phyloP scores from a whole-genome alignment of 345 rosid genomes.

The Melaleuca quinquenervia region DNA sequence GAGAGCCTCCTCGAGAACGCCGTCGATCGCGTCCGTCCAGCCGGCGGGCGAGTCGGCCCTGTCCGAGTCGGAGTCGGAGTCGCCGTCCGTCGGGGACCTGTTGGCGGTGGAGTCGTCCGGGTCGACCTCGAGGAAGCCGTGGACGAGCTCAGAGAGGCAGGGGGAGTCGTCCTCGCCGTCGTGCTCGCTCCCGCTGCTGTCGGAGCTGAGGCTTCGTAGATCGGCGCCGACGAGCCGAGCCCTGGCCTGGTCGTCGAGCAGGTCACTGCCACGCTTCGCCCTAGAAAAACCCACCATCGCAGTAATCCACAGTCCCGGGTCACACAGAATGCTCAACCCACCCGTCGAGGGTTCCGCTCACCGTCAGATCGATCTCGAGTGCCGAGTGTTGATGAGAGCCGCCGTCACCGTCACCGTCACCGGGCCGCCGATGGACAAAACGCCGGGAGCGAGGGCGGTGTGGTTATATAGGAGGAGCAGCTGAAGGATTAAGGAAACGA shows the following conservation, averaged over 20 bases:
- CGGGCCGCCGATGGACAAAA: background rate
- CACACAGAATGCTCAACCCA: background rate
- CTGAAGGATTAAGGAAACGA: background rate
- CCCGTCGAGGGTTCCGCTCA: background rate
- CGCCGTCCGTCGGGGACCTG: background rate
- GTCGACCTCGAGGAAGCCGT: conserved; percentile 53
- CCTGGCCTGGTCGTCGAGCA: conserved; percentile 47
- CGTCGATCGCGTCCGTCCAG: conserved; percentile 19
- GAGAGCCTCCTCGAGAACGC: conserved; percentile 1
- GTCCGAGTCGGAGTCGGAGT: conserved; percentile 32
- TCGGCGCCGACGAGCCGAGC: conserved; percentile 42
- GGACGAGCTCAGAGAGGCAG: conserved; percentile 72
- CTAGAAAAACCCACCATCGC: conserved; percentile 19
- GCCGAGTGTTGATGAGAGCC: background rate
- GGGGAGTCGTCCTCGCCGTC: conserved; percentile 50
- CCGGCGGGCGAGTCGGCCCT: conserved; percentile 15
- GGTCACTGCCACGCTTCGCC: conserved; percentile 44
- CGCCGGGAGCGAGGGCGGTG: background rate
- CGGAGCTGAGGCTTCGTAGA: conserved; percentile 17
- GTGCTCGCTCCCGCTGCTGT: conserved; percentile 79
- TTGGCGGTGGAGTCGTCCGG: background rate
- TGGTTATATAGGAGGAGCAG: background rate
- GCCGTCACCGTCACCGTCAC: background rate
- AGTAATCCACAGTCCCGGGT: background rate
- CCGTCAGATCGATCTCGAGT: background rate